Evolutionary conservation across 169 alveolate genomes (phyloP).

Genomic region (Plasmodium coatneyi): DNA sequence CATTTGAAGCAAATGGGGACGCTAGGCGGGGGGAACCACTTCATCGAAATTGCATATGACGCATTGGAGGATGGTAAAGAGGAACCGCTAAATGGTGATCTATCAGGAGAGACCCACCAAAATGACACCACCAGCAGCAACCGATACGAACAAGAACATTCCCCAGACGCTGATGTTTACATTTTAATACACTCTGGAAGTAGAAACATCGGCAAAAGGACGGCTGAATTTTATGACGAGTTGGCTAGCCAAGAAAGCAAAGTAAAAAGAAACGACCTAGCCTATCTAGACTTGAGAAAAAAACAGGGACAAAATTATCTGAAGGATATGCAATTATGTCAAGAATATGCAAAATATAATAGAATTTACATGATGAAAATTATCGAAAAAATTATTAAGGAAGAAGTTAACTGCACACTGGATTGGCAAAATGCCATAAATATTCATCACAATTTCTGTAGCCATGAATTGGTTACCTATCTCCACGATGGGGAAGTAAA

Average conservation of each 20-base stretch:
- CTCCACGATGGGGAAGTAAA: conserved; percentile 68
- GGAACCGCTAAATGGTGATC: not conserved
- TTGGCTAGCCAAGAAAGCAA: conserved; percentile 76
- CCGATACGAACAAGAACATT: not conserved
- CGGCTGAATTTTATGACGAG: conserved; percentile 82
- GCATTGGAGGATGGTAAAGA: not conserved
- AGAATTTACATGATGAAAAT: conserved; percentile 77
- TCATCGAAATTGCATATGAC: conserved; percentile 81
- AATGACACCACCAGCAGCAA: not conserved
- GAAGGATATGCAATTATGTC: conserved; percentile 82
- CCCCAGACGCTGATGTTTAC: conserved; percentile 77
- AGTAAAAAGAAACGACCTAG: conserved; percentile 70
- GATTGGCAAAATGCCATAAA: conserved; percentile 74
- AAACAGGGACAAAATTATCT: conserved; percentile 79
- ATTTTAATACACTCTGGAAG: conserved; percentile 85
- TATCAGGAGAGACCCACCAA: not conserved
- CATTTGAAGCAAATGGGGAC: conserved; percentile 83
- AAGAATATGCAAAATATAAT: conserved; percentile 78
- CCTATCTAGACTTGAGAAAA: conserved; percentile 62
- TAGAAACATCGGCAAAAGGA: conserved; percentile 82
- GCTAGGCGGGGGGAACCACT: conserved; percentile 86
- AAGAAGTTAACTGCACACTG: conserved; percentile 54
- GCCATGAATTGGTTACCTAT: conserved; percentile 75
- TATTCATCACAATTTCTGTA: conserved; percentile 85
- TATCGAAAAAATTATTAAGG: conserved; percentile 67